Evolutionary conservation across 2,329 filamentous ascomycete genomes (phyloP), one percentile per base, ranked within the genome.

Genomic region (Bipolaris sorokiniana): DNA sequence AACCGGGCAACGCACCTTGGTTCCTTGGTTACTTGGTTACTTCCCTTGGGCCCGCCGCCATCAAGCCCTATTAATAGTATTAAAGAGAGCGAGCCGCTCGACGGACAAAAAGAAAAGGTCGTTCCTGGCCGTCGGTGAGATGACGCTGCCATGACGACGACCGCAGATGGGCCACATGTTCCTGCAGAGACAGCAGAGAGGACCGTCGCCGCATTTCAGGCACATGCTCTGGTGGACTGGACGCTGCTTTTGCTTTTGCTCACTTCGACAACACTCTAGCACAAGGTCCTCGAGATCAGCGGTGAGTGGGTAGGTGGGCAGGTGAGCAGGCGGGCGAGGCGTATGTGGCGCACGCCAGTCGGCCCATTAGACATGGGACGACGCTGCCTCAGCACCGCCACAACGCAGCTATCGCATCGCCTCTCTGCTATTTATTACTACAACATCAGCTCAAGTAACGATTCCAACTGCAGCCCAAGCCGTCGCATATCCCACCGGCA

Each of bases 341-440:
- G 26, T 3, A 28, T 9, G 26, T 28, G 26, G 26, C 26, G 26
- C 26, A 28, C 26, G 26, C 26, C 26, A 28, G 7, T 10, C 26
- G 26, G 26, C 26, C 26, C 26, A 28, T 28, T 33, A 52, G 42
- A 41, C 50, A 20, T 20, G 31, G 33, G 41, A 33, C 13, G 34
- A 13, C 41, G 42, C 42, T 13, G 45, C 34, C 38, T 36, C 50
- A 47, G 28, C 36, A 54, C 33, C 22, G 40, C 20, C 31, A 13
- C 38, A 37, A 16, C 38, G 62, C 64, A 15, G 66, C 62, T n/a
- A 51, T 68, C 16, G 48, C 57, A 49, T 66, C 65, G 15, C 55
- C 49, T 37, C 62, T 60, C 62, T 62, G 64, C 36, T 62, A 58
- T 61, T 63, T 62, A 56, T 59, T 61, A 67, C 33, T 68, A 61